Conservation (phyloP, 2,329 filamentous ascomycete genomes). For the Hymenoscyphus fraxineus region DNA sequence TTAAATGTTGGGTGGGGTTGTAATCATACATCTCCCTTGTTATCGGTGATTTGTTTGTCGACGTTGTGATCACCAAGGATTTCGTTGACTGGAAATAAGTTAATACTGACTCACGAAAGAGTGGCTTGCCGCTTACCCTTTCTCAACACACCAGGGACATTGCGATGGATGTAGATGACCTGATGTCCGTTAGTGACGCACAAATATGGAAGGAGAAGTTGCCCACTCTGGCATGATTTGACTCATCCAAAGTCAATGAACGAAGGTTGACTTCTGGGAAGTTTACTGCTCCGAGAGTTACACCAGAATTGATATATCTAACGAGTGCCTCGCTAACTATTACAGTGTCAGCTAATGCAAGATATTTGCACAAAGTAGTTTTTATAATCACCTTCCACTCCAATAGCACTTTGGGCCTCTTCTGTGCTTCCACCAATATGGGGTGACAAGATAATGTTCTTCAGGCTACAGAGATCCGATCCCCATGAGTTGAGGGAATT, state of each 20-base stretch:
- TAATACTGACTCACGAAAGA: conserved; percentile 13
- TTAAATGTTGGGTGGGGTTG: background rate
- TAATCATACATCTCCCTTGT: conserved; percentile 71
- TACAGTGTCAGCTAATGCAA: conserved; percentile 8
- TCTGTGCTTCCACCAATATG: conserved; percentile 98
- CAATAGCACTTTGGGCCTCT: conserved; percentile 94
- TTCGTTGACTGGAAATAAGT: conserved; percentile 69
- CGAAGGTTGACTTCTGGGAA: conserved; percentile 91
- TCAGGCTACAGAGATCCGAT: conserved; percentile 77
- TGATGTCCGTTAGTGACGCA: conserved; percentile 34
- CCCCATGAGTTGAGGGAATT: conserved; percentile 78
- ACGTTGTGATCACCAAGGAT: conserved; percentile 95
- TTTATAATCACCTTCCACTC: conserved; percentile 63
- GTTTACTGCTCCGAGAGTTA: conserved; percentile 89
- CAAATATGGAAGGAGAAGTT: conserved; percentile 9
- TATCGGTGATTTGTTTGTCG: conserved; percentile 98
- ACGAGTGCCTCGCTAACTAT: conserved; percentile 79
- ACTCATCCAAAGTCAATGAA: conserved; percentile 84
- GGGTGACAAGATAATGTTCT: conserved; percentile 91
- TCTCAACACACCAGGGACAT: conserved; percentile 90
- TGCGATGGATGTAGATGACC: conserved; percentile 95
- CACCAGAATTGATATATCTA: conserved; percentile 92
- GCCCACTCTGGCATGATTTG: conserved; percentile 75
- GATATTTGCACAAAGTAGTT: background rate
- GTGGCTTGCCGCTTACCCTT: conserved; percentile 53